Evolutionary conservation across 2,329 filamentous ascomycete species (phyloP), one percentile per base, ranked within the genome.

Genomic region (Venturia carpophila): DNA sequence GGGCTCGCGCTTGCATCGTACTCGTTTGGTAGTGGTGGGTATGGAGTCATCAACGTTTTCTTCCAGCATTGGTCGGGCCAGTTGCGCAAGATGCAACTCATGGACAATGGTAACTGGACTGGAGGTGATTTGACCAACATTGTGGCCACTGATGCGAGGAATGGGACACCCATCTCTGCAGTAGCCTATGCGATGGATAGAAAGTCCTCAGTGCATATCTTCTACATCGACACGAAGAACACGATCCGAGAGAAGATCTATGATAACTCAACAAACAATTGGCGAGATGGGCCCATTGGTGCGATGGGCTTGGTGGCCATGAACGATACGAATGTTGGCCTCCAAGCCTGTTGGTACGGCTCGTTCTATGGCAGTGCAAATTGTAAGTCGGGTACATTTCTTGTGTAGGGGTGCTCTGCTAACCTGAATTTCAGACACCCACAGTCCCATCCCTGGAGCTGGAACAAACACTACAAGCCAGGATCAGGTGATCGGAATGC

Each of bases 161-260:
- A 66, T 58, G 64, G 41, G 1, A 66, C 64, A 13, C 64, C 64
- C 4, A 66, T 66, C 7, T 66, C 64, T 24, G 64, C 64, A 7
- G 64, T 66, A 42, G 60, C 64, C n/a, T 66, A 66, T 43, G 64
- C 64, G 17, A 64, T 66, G 64, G 64, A 66, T n/a, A 41, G 37
- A 15, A 64, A 55, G 42, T 61, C 64, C 17, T 64, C 60, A 17
- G 64, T 66, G 60, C 64, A 66, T 21, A 64, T 66, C 19, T 66
- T 66, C 60, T 66, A 66, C 27, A 66, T 66, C 21, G 64, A 66
- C 30, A 39, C 17, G 4, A 41, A 55, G 42, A 66, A 66, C 60
- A 19, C 15, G 4, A 45, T 66, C 21, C 39, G 60, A 19, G 64
- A 66, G 21, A 62, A 63, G n/a, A 66, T 66, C 42, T 49, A 56